Base-by-base conservation (phyloP, 305 asterid genomes). In the Solanum hybrid region DNA sequence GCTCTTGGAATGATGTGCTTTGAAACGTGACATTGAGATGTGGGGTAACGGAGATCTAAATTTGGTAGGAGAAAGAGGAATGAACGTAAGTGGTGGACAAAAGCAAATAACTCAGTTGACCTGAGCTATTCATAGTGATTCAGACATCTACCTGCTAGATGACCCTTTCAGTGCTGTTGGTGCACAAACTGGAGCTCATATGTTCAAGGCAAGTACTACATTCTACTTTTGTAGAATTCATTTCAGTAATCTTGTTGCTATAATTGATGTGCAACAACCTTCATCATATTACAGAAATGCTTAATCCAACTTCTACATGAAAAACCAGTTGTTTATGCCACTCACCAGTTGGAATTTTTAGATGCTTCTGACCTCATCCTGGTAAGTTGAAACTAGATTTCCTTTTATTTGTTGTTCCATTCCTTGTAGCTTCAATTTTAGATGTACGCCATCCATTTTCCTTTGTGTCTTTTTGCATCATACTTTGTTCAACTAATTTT, bases 131-230 rank as follows among this genome's bases (percentile, higher is more conserved):
- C 95, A 95, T 70, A 95, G 95, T 89, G 92, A 93, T 88, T 92
- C 97, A 1, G 96, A 95, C 91, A 91, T 95, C 87, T 93, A 93
- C 91, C 91, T 95, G 89, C 93, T 96, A 1, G 97, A 95, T 61
- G 97, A 96, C 93, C 97, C 97, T 91, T 95, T 95, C 90, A 95
- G 98, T 61, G 97, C 97, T 2, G 98, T 96, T 61, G 99, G 95
- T 92, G 96, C 96, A 37, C 96, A 95, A 87, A 95, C 98, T 5
- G 98, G 99, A 7, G 94, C 94, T 91, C 97, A 96, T 87, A 95
- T 96, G 94, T 96, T 95, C 92, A 93, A 94, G 95, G 98, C 91
- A 92, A 94, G 91, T 13, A n/a, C 73, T 41, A 29, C 27, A 9
- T 45, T 29, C 38, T 83, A 14, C 73, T 83, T 79, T 79, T 72